Base-by-base conservation (phyloP, 768 basidiomycete species). In the Kwoniella dejecticola region DNA sequence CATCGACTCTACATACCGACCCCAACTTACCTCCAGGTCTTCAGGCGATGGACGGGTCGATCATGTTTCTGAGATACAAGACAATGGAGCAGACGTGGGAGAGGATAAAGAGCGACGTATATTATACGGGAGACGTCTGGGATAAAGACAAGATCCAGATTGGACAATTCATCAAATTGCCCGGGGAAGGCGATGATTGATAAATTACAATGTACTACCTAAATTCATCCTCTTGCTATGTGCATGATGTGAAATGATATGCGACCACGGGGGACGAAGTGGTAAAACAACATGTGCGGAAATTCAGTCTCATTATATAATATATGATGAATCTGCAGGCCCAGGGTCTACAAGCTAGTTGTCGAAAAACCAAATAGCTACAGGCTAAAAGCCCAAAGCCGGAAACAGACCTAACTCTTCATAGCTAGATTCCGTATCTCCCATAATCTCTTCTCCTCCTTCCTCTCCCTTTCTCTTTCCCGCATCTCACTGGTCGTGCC, bases 361-460 rank as follows among this genome's bases (percentile, higher is more conserved):
- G 8, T 38, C 11, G 29, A 15, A 24, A 15, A 26, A 1, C 17
- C 46, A 27, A 11, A 44, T 44, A 44, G 21, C 42, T 38, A 38
- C 17, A 44, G n/a, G n/a, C n/a, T n/a, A n/a, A n/a, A n/a, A 23
- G 26, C 23, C 23, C 23, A 47, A 47, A 10, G 45, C 41, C 6
- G 7, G 7, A 44, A 47, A 6, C 3, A 41, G n/a, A 21, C 1
- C 36, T 33, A 57, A 46, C 56, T 57, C 48, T 64, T 64, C 70
- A 75, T 66, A n/a, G 72, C 76, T 41, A 77, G 52, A 58, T 72
- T 64, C 48, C 74, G 58, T 13, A 76, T 76, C 66, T 78, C 75
- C 77, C 75, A 76, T 45, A 74, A 68, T 50, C 75, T 54, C 67
- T 75, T 75, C 52, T 73, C 70, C 54, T 78, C 75, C 46, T 71